Evolutionary conservation across 2,329 filamentous ascomycete genomes (phyloP).

Genomic region (Sarocladiaceae sp.): DNA sequence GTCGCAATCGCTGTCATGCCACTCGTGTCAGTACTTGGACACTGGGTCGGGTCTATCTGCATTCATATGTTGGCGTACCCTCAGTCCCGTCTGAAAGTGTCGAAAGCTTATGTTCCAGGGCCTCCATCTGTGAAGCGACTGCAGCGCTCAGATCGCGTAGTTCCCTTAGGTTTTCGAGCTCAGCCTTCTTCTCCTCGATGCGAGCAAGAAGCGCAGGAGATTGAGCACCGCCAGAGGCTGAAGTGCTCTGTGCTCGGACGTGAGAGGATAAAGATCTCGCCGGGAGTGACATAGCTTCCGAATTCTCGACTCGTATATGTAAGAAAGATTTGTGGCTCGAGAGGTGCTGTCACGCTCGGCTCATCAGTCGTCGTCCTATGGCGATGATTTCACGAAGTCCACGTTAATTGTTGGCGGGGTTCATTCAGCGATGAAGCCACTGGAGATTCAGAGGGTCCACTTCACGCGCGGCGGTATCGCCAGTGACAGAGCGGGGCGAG

Average conservation of each 20-base stretch:
- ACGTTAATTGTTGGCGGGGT: slow-evolving; percentile 1
- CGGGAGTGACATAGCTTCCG: neutral
- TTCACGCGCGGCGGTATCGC: neutral
- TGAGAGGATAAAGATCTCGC: slow-evolving; percentile 38
- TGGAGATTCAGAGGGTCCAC: neutral
- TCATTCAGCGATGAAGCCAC: neutral
- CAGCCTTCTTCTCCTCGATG: slow-evolving; percentile 79
- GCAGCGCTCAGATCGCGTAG: slow-evolving; percentile 72
- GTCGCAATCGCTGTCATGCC: slow-evolving; percentile 61
- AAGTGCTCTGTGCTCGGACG: slow-evolving; percentile 54
- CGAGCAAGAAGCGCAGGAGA: slow-evolving; percentile 66
- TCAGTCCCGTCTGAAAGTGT: slow-evolving; percentile 79
- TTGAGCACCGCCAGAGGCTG: slow-evolving; percentile 48
- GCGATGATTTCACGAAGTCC: too few relatives aligned
- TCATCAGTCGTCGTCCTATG: neutral
- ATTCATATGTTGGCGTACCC: slow-evolving; percentile 38
- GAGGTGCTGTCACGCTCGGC: too few relatives aligned
- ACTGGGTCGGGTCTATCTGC: slow-evolving; percentile 11
- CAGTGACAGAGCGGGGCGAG: neutral
- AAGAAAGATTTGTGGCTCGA: too few relatives aligned
- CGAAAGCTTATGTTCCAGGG: slow-evolving; percentile 67
- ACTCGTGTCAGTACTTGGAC: neutral
- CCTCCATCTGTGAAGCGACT: slow-evolving; percentile 76
- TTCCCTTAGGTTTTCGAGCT: slow-evolving; percentile 72
- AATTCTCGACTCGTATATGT: too few relatives aligned